Base-by-base conservation (phyloP, 2,329 filamentous ascomycete species). In the Ceratocystis smalleyi region DNA sequence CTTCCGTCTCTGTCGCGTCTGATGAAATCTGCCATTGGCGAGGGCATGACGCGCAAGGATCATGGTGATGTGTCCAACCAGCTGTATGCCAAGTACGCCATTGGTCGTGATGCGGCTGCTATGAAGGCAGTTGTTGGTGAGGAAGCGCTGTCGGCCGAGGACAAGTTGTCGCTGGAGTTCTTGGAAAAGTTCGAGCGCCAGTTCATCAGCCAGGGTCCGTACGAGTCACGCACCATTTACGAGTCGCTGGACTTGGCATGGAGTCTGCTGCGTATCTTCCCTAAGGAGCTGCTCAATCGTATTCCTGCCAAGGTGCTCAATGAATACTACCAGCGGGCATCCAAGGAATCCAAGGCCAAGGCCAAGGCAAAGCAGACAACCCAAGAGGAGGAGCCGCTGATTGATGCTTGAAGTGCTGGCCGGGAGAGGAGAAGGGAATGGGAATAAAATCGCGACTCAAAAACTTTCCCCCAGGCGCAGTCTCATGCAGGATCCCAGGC, bases 51-150 rank as follows among this genome's bases (percentile, higher is more conserved):
- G 30, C 88, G 94, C 71, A 91, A 89, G 77, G 95, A 99, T 72
- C 94, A 99, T 77, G 89, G 90, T 70, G 94, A 99, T 77, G 94
- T 99, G 61, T 99, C 94, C 70, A 99, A 99, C 81, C 94, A 99
- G 81, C 83, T 99, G 69, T 99, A 99, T 75, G 94, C 94, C 77
- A 99, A 99, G 79, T 99, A 99, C 75, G 94, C 94, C 75, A 97
- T 99, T 74, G 94, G 94, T 74, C 91, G 92, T 82, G 94, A 99
- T 72, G 94, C 94, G 22, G 92, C 95, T 45, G 88, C 91, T 74
- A 99, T 99, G 94, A 99, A 97, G 81, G 94, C 94, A 67, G 94
- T 99, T 75, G 94, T 99, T 66, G 94, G 94, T 78, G 95, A 99
- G 78, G 94, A 99, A 75, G 94, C 94, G 43, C 77, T 99, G 72